Percentiles rank a stretch among this genome's conserved stretches.
Evolutionary conservation across 1,139 yeast genomes (phyloP).

Genomic region (Yamadazyma songkhlaensis): DNA sequence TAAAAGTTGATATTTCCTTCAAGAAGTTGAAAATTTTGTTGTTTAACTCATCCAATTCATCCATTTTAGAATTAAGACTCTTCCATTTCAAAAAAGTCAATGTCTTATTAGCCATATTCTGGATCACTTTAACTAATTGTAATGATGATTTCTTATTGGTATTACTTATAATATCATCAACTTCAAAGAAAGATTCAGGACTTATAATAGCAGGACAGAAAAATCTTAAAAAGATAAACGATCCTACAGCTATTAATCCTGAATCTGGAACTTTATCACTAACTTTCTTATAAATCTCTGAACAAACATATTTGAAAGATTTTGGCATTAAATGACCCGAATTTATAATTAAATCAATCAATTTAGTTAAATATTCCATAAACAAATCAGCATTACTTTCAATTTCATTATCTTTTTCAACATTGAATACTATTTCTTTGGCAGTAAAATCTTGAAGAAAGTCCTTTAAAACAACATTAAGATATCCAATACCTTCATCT

Average conservation of each 20-base stretch:
- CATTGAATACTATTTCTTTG: constrained; percentile 56
- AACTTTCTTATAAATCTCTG: constrained; percentile 66
- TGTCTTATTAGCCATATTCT: constrained; percentile 83
- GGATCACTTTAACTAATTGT: constrained; percentile 81
- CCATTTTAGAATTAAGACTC: constrained; percentile 38
- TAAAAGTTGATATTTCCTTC: constrained; percentile 18
- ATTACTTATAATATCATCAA: constrained; percentile 42
- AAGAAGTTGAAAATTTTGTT: constrained; percentile 49
- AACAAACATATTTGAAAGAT: constrained; percentile 73
- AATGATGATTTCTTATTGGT: constrained; percentile 71
- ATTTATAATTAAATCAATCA: constrained; percentile 60
- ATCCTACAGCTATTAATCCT: constrained; percentile 75
- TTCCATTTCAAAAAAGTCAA: constrained; percentile 60
- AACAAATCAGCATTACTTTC: constrained; percentile 43
- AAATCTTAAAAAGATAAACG: constrained; percentile 79
- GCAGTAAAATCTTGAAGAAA: constrained; percentile 50
- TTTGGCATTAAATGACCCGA: constrained; percentile 63
- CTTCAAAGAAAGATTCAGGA: constrained; percentile 64
- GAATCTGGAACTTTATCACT: constrained; percentile 65
- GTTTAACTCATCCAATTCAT: constrained; percentile 44
- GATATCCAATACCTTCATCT: constrained; percentile 59
- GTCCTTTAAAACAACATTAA: constrained; percentile 53
- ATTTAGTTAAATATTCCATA: constrained; percentile 52
- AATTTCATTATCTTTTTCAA: constrained; percentile 47
- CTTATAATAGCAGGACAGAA: constrained; percentile 91